These are phyloP conservation scores for Leptomonas seymouri DNA, from an alignment of 208 protist genomes.

Conservation along the genomic window DNA sequence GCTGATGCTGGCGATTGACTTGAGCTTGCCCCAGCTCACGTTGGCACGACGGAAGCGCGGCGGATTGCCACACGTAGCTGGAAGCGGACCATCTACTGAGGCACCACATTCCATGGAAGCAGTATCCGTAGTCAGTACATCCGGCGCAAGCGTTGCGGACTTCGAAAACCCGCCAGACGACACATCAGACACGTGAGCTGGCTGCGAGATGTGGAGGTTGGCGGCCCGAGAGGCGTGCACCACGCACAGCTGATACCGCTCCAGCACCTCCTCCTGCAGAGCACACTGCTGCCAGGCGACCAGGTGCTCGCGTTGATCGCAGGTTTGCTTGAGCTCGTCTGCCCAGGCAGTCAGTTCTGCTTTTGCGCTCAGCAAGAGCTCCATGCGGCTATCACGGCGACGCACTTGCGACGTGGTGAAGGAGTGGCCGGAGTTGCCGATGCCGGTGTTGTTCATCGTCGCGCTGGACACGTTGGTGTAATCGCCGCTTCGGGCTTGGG, in stretches of 20 bases:
- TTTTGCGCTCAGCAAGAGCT: constrained; percentile 28
- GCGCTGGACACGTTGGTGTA: neutral
- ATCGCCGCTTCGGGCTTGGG: neutral
- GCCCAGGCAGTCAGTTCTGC: constrained; percentile 51
- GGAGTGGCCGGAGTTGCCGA: too few relatives aligned
- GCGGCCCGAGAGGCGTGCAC: constrained; percentile 3
- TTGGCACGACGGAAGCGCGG: constrained; percentile 7
- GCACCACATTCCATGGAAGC: neutral
- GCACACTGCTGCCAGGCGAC: constrained; percentile 42
- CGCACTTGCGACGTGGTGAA: constrained; percentile 16
- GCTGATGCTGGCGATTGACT: neutral
- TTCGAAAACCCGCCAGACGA: neutral
- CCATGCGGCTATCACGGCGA: constrained; percentile 20
- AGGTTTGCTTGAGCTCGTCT: constrained; percentile 36
- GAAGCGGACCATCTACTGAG: neutral
- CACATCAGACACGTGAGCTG: neutral
- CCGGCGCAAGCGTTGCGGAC: neutral
- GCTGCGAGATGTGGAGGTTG: neutral
- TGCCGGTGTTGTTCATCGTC: neutral
- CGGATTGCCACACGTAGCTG: neutral
- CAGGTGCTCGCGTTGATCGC: constrained; percentile 33
- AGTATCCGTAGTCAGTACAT: too few relatives aligned
- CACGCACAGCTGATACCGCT: constrained; percentile 38
- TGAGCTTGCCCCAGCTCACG: constrained; percentile 16
- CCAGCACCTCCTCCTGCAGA: constrained; percentile 38